Evolutionary conservation across 371 early-diverging fungal species (phyloP).

Genomic region (Lichtheimia hyalospora): DNA sequence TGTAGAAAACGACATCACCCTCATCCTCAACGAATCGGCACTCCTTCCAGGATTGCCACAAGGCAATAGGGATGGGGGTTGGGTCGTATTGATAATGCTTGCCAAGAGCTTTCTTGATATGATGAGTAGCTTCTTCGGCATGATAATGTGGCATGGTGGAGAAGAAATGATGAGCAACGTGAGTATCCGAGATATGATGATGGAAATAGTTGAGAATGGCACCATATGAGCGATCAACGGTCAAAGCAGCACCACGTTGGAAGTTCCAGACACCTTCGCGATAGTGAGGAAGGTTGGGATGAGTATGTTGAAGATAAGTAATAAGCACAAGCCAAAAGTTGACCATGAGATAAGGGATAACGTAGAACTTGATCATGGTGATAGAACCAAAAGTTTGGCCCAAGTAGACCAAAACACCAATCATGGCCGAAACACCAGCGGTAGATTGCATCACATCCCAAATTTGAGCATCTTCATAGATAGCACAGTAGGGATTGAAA

Average conservation of each 20-base stretch:
- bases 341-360: conserved; percentile 77
- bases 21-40: conserved; percentile 88
- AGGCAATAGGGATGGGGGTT: conserved; percentile 61
- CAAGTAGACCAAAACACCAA: conserved; percentile 54
- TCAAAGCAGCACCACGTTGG: conserved; percentile 77
- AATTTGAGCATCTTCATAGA: conserved; percentile 74
- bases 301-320: conserved; percentile 88
- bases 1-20: conserved; percentile 65
- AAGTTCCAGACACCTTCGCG: conserved; percentile 79
- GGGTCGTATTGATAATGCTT: conserved; percentile 70
- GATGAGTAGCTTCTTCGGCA: conserved; percentile 78
- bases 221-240: conserved; percentile 86
- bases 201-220: conserved; percentile 73
- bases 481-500: conserved; percentile 74
- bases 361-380: conserved; percentile 75
- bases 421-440: conserved; percentile 63
- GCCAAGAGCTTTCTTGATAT: conserved; percentile 73
- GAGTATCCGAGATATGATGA: conserved; percentile 82
- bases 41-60: conserved; percentile 61
- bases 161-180: conserved; percentile 89
- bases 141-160: conserved; percentile 91
- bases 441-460: conserved; percentile 68
- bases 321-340: conserved; percentile 88
- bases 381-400: conserved; percentile 52
- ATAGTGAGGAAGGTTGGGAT: conserved; percentile 79